A percentile compares a stretch with the other conserved stretches of the same genome.
phyloP scores from a whole-genome alignment of 225 moss, liverwort and hornwort species.

The Pseudisothecium myosuroides region DNA sequence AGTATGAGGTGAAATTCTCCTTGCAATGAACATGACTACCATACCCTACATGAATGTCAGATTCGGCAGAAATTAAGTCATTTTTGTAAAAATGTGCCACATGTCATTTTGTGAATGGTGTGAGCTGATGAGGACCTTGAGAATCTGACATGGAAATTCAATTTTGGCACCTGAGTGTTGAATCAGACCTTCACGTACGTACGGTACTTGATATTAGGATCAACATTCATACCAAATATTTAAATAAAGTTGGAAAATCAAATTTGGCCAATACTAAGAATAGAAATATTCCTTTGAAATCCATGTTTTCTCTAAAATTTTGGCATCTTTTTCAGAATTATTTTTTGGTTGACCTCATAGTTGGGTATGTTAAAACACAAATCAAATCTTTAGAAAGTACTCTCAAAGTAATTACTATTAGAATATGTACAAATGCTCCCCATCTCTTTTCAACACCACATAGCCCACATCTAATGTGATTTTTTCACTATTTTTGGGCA shows the following conservation, averaged over 20 bases:
- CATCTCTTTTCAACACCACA: background rate
- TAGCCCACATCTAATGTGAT: background rate
- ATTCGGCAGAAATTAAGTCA: too few relatives aligned
- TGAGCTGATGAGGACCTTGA: too few relatives aligned
- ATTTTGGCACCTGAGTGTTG: too few relatives aligned
- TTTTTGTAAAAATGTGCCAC: too few relatives aligned
- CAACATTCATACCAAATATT: background rate
- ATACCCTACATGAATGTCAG: too few relatives aligned
- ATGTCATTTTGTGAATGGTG: too few relatives aligned
- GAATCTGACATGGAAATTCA: too few relatives aligned
- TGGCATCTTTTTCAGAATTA: too few relatives aligned
- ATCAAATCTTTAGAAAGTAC: background rate
- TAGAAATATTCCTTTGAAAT: accelerated
- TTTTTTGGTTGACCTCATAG: background rate
- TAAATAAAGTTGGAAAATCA: background rate
- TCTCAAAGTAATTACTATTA: background rate
- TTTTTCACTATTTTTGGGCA: too few relatives aligned
- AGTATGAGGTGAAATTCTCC: background rate
- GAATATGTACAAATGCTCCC: accelerated
- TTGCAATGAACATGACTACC: background rate
- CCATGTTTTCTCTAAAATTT: background rate
- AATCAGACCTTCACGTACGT: too few relatives aligned
- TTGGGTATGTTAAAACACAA: accelerated
- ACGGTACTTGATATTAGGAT: too few relatives aligned
- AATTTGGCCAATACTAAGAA: background rate